These are phyloP conservation scores for Amanita subjunquillea DNA, from an alignment of 768 basidiomycete species.

Conservation along the genomic window DNA sequence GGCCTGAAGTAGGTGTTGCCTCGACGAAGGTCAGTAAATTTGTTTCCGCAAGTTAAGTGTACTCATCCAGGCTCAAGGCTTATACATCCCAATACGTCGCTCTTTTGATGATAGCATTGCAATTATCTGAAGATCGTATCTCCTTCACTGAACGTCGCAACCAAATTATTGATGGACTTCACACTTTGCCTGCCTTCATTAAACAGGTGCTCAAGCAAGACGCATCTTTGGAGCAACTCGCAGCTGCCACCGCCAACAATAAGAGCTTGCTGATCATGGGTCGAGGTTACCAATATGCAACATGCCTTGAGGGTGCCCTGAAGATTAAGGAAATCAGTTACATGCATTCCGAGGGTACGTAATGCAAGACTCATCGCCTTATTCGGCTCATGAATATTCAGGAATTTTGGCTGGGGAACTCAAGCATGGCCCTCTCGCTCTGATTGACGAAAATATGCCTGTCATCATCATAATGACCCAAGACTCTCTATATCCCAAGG, in stretches of 20 bases:
- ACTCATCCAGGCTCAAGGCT: constrained; percentile 39
- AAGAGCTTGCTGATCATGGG: constrained; percentile 94
- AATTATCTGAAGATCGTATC: constrained; percentile 94
- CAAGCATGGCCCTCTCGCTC: constrained; percentile 95
- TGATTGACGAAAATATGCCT: constrained; percentile 98
- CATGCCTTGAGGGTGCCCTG: constrained; percentile 94
- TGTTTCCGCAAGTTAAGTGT: constrained; percentile 5
- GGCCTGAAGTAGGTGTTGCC: constrained; percentile 97
- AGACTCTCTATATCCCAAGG: constrained; percentile 97
- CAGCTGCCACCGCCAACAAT: constrained; percentile 69
- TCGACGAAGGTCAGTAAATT: constrained; percentile 72
- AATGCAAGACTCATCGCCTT: constrained; percentile 6
- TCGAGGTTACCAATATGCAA: constrained; percentile 95
- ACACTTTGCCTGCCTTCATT: constrained; percentile 84
- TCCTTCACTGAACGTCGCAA: constrained; percentile 84
- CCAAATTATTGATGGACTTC: constrained; percentile 89
- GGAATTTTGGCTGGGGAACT: constrained; percentile 97
- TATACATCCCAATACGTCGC: constrained; percentile 99
- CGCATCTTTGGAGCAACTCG: constrained; percentile 66
- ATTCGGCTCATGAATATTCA: constrained; percentile 13
- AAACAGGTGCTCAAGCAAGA: constrained; percentile 80
- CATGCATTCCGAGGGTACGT: constrained; percentile 66
- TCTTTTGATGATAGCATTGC: constrained; percentile 95
- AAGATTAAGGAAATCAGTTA: constrained; percentile 99
- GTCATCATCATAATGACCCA: constrained; percentile 99